A percentile compares a stretch with the other conserved stretches of the same genome.
Conservation (phyloP, 2,329 filamentous ascomycete genomes). For the Cytospora mali region DNA sequence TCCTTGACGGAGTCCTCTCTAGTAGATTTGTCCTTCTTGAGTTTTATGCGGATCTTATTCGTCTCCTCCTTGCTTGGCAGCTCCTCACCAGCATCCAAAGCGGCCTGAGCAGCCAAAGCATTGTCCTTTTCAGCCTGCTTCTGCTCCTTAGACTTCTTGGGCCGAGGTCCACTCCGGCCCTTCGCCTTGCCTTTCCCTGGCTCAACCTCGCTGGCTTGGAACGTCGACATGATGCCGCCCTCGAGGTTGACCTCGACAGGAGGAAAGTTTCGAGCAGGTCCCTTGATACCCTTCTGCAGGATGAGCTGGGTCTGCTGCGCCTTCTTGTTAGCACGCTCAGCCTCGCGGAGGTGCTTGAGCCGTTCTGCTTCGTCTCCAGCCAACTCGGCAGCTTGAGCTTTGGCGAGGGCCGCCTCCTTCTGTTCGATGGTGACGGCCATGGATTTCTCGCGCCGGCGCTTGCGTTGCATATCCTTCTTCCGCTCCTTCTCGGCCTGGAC, state of each 20-base stretch:
- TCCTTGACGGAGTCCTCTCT: constrained; percentile 39
- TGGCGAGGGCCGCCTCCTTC: constrained; percentile 79
- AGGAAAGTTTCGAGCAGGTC: constrained; percentile 66
- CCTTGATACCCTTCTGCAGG: constrained; percentile 84
- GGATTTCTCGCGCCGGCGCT: constrained; percentile 92
- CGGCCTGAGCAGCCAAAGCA: constrained; percentile 85
- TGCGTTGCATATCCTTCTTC: constrained; percentile 99
- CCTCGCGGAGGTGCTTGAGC: constrained; percentile 78
- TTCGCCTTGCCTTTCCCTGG: constrained; percentile 54
- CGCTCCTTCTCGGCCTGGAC: constrained; percentile 95
- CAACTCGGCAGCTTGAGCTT: constrained; percentile 70
- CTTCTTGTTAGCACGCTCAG: constrained; percentile 89
- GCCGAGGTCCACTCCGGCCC: constrained; percentile 64
- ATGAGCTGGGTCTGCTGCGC: constrained; percentile 87
- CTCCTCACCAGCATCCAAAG: constrained; percentile 77
- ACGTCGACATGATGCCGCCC: constrained; percentile 82
- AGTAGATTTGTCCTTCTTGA: constrained; percentile 53
- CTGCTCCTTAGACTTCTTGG: constrained; percentile 89
- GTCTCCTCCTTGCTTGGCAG: constrained; percentile 62
- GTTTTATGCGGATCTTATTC: constrained; percentile 64
- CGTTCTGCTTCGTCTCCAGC: constrained; percentile 73
- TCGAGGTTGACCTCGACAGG: constrained; percentile 79
- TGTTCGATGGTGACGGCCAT: constrained; percentile 91
- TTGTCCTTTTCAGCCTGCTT: constrained; percentile 78
- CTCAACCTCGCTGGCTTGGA: constrained; percentile 68